Conservation (phyloP, 345 rosid species). For the Moringa oleifera region DNA sequence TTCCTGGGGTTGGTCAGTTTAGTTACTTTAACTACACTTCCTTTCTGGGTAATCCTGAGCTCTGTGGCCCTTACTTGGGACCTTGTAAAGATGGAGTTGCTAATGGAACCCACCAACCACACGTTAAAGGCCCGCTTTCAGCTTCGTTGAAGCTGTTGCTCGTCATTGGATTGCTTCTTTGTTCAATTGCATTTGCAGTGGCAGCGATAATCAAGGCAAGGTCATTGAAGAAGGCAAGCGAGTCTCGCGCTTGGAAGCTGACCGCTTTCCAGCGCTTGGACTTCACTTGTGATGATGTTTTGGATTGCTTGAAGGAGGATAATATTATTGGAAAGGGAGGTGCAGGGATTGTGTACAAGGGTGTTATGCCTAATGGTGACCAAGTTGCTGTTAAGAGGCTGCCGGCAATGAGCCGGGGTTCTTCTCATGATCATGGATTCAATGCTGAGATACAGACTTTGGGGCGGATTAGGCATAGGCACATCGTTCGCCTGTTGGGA, state of each 20-base stretch:
- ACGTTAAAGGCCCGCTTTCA: constrained; percentile 58
- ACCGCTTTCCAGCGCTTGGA: constrained; percentile 97
- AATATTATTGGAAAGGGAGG: constrained; percentile 94
- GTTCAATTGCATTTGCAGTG: constrained; percentile 77
- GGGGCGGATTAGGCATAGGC: constrained; percentile 82
- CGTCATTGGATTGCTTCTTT: constrained; percentile 72
- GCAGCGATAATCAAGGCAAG: constrained; percentile 83
- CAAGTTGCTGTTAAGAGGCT: constrained; percentile 79
- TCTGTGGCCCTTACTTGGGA: constrained; percentile 84
- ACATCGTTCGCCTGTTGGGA: constrained; percentile 75
- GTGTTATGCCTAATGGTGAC: constrained; percentile 70
- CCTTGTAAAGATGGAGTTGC: constrained; percentile 61
- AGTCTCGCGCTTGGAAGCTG: constrained; percentile 79
- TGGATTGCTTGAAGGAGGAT: constrained; percentile 82
- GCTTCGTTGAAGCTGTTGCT: constrained; percentile 80
- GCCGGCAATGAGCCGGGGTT: constrained; percentile 75
- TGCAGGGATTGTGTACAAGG: constrained; percentile 89
- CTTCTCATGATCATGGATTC: constrained; percentile 94
- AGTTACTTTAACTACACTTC: constrained; percentile 92
- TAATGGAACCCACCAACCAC: constrained; percentile 45
- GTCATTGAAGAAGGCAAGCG: constrained; percentile 71
- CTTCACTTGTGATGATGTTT: constrained; percentile 74
- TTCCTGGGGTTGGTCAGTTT: constrained; percentile 84
- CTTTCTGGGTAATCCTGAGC: constrained; percentile 67
- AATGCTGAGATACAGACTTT: constrained; percentile 92